A percentile compares a stretch with the other conserved stretches of the same genome.
phyloP scores from a whole-genome alignment of 495 filamentous ascomycete species.

The Tuber magnatum region DNA sequence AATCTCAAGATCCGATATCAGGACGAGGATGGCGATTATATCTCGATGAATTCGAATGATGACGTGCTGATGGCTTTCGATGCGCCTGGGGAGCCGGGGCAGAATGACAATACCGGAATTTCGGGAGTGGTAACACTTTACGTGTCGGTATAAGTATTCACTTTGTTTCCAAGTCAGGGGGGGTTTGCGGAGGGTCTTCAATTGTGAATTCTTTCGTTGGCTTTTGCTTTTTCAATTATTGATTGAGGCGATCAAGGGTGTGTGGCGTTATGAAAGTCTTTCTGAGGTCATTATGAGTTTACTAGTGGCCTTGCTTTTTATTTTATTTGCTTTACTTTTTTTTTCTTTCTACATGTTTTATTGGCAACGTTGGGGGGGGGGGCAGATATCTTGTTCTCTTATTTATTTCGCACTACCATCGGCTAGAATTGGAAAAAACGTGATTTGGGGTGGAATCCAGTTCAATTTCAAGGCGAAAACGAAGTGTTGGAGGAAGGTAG shows the following conservation, averaged over 20 bases:
- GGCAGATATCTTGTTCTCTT: slow-evolving; percentile 1
- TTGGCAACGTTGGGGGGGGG: neutral
- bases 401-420: neutral
- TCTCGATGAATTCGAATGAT: slow-evolving; percentile 88
- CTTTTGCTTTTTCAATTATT: neutral
- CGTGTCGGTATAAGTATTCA: slow-evolving; percentile 17
- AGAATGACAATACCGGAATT: slow-evolving; percentile 34
- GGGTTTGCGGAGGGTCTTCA: neutral
- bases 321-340: neutral
- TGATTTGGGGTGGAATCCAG: neutral
- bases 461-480: neutral
- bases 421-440: neutral
- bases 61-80: slow-evolving; percentile 90
- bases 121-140: slow-evolving; percentile 37
- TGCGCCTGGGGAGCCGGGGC: slow-evolving; percentile 64
- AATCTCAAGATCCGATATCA: slow-evolving; percentile 66
- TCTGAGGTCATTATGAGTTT: neutral
- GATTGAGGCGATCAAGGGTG: neutral
- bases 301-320: neutral
- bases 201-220: neutral
- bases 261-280: slow-evolving; percentile 3
- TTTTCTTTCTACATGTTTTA: neutral
- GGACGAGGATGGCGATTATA: slow-evolving; percentile 87
- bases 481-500: neutral
- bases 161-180: neutral